A percentile compares a stretch with the other conserved stretches of the same genome.
These are phyloP conservation scores for Chaetoceros tenuissimus DNA, from an alignment of 108 stramenopile genomes.

Conservation along the genomic window DNA sequence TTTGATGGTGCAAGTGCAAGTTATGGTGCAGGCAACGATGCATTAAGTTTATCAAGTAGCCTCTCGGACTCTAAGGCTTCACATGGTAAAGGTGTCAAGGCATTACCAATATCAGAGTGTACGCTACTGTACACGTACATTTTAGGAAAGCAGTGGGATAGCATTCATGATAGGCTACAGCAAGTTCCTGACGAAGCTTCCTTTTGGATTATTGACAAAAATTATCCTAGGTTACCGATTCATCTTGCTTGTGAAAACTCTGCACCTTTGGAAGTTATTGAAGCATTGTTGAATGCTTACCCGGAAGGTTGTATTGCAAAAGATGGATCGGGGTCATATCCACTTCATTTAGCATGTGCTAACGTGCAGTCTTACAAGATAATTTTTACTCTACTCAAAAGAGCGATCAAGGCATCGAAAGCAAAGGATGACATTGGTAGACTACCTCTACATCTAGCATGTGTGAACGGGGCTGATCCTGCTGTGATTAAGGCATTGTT, in stretches of 20 bases:
- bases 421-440: slow-evolving; percentile 21
- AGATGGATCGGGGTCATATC: slow-evolving; percentile 17
- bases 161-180: background rate
- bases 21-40: background rate
- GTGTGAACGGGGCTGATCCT: slow-evolving; percentile 58
- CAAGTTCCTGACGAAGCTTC: background rate
- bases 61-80: background rate
- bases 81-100: background rate
- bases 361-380: background rate
- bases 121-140: background rate
- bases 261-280: slow-evolving; percentile 2
- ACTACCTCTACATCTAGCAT: slow-evolving; percentile 75
- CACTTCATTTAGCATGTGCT: slow-evolving; percentile 12
- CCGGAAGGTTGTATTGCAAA: slow-evolving; percentile 3
- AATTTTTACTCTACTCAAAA: background rate
- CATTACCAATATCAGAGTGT: background rate
- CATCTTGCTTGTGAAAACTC: background rate
- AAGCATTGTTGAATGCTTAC: slow-evolving; percentile 13
- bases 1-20: background rate
- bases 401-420: background rate
- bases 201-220: background rate
- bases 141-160: background rate
- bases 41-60: background rate
- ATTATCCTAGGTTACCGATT: background rate
- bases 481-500: slow-evolving; percentile 44